Evolutionary conservation across 805 yeast species (phyloP), one percentile per base, ranked within the genome.

Genomic region (Wickerhamiella sergipiensis): DNA sequence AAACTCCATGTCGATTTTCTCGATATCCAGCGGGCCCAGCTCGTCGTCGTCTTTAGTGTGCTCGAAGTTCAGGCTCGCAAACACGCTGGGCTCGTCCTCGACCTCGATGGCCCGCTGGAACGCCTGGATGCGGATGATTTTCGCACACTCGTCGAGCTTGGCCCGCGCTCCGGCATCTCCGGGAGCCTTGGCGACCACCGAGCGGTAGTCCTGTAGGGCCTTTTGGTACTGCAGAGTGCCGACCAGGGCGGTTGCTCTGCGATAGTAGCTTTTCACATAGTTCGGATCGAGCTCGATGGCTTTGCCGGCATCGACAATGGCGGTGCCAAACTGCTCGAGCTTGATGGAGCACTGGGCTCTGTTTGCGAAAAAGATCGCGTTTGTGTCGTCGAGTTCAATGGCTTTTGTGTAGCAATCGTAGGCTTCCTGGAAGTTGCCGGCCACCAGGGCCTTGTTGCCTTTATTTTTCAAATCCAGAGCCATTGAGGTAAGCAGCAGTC

Each of bases 311-410:
- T 89, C 96, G n/a, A 66, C 70, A 2, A 89, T 75, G 0, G 96
- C 95, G 50, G 78, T 72, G 3, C 96, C 97, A 64, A 83, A 89
- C 59, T 81, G 82, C 64, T 90, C 98, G 51, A 81, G 65, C 60
- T 87, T 85, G 61, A 90, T 79, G 58, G 88, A 82, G 0, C 87
- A 95, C 64, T 87, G 92, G 0, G 96, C 95, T 57, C 95, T 71
- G 66, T 89, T 89, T 19, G 95, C 80, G 60, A 68, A 83, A 57
- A 77, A 81, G n/a, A 88, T 75, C 0, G 90, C 81, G 39, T 81
- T 78, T 4, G 68, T 57, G 12, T 74, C 65, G 58, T 81, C 81
- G 4, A 80, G 57, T 40, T 73, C 80, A 33, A 86, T 83, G 10
- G 95, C 96, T 55, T 74, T 61, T 1, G 87, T 75, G 64, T 89